A percentile compares a stretch with the other conserved stretches of the same genome.
Conservation (phyloP, 768 basidiomycete genomes). For the Serendipita vermifera region DNA sequence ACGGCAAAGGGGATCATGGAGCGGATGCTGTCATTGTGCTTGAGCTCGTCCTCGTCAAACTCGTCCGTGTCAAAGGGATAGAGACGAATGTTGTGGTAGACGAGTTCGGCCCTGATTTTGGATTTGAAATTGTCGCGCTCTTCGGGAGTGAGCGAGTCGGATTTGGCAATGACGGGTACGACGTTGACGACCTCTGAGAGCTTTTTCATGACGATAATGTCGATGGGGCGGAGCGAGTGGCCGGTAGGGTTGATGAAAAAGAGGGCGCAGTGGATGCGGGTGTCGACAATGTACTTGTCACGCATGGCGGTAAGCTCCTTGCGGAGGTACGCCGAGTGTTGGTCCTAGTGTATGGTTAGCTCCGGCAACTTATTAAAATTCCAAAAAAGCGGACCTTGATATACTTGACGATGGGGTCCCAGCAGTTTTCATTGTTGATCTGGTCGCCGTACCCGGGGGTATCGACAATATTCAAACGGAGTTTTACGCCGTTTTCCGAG, state of each 20-base stretch:
- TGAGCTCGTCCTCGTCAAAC: conserved; percentile 81
- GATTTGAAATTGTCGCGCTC: conserved; percentile 89
- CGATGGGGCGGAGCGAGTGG: conserved; percentile 89
- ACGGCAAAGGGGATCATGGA: conserved; percentile 95
- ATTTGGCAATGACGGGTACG: conserved; percentile 98
- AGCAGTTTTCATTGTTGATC: conserved; percentile 98
- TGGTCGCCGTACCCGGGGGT: conserved; percentile 98
- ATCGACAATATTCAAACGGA: conserved; percentile 95
- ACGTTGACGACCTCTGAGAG: conserved; percentile 98
- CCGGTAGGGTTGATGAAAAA: conserved; percentile 99
- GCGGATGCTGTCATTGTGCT: conserved; percentile 79
- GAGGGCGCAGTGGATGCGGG: conserved; percentile 93
- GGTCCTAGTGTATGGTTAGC: conserved; percentile 41
- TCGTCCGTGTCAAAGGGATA: conserved; percentile 98
- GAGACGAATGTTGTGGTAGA: conserved; percentile 81
- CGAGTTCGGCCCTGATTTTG: conserved; percentile 89
- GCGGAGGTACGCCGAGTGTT: conserved; percentile 95
- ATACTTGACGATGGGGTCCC: conserved; percentile 98
- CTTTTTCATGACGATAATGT: conserved; percentile 98
- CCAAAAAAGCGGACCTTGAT: conserved; percentile 43
- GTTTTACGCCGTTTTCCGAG: conserved; percentile 87
- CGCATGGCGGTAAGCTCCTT: conserved; percentile 99
- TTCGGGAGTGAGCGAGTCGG: conserved; percentile 84
- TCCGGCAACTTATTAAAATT: not conserved
- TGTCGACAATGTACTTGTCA: conserved; percentile 96